These are phyloP conservation scores for Discostella pseudostelligera DNA, from an alignment of 108 stramenopile genomes.

Conservation along the genomic window DNA sequence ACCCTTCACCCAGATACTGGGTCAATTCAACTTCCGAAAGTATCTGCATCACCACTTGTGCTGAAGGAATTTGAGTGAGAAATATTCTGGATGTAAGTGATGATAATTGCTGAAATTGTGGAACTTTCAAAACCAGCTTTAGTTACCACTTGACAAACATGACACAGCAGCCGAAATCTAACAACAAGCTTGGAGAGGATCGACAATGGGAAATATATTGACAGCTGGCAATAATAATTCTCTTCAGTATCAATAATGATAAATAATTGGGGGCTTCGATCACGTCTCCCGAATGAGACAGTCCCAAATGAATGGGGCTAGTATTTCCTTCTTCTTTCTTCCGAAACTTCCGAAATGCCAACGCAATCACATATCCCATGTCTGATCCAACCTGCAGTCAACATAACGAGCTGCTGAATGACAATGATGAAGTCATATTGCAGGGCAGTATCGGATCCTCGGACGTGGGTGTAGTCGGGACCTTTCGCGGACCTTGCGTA, in stretches of 20 bases:
- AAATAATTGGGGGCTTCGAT: conserved; percentile 32
- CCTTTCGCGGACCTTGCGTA: conserved; percentile 51
- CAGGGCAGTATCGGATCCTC: conserved; percentile 55
- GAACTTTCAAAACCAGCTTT: conserved; percentile 41
- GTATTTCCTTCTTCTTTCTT: conserved; percentile 46
- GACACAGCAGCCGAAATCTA: neutral
- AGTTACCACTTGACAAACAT: conserved; percentile 43
- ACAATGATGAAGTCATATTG: conserved; percentile 23
- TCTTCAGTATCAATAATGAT: conserved; percentile 12
- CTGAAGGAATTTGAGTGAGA: neutral
- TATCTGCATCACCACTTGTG: too few species aligned
- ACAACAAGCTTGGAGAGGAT: conserved; percentile 25
- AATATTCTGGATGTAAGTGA: conserved; percentile 23
- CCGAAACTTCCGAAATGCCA: too few species aligned
- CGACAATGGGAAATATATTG: conserved; percentile 11
- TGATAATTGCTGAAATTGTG: conserved; percentile 45
- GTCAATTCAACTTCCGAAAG: too few species aligned
- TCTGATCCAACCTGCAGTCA: conserved; percentile 13
- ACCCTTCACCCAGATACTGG: too few species aligned
- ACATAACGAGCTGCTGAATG: neutral
- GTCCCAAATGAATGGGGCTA: conserved; percentile 50
- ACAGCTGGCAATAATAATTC: conserved; percentile 19
- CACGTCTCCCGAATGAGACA: conserved; percentile 53
- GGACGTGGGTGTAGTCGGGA: conserved; percentile 44
- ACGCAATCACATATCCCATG: conserved; percentile 3